Base-by-base conservation (phyloP, 176 grass and related monocot genomes). In the Eragrostis curvula region DNA sequence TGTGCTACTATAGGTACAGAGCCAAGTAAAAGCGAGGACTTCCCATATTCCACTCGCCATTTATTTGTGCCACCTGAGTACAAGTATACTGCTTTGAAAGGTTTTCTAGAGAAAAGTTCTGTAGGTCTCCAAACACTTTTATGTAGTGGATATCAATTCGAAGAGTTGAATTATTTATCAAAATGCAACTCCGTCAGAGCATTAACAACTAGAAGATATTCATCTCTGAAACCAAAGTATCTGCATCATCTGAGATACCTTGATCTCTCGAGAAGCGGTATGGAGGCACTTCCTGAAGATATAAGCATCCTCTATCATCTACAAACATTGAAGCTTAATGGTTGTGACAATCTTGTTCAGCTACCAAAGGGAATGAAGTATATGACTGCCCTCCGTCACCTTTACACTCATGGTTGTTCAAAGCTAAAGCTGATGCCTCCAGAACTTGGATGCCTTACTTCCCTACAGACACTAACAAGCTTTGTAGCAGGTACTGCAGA, bases 221-320 rank as follows among this genome's bases (percentile, higher is more conserved):
- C 18, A 12, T 65, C 2, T 5, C 5, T 83, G 9, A 83, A 66
- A 43, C 48, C 81, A 66, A 83, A 66, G n/a, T 6, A 55, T 28
- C 23, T 74, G 1, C 46, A 52, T 24, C 81, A 83, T 12, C 45
- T 83, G 1, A 64, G 81, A 46, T 83, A 55, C 7, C 81, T 83
- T 53, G 70, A 75, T 66, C 14, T 73, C 9, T 15, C 58, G 13
- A 0, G 0, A 5, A 83, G 15, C 21, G 0, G 3, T 21, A 66
- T 83, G 0, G 0, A 25, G 21, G 59, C 9, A 75, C 32, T 83
- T 74, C 81, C 81, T 21, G 48, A 53, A 12, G 71, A 73, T 9
- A 17, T 39, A 36, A 65, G 29, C 62, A 65, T 63, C 25, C 25
- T 63, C 2, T 63, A 63, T 63, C 14, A 11, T 73, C 70, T 73